phyloP scores from a whole-genome alignment of 2,329 filamentous ascomycete species.

The Cyanodermella asteris region DNA sequence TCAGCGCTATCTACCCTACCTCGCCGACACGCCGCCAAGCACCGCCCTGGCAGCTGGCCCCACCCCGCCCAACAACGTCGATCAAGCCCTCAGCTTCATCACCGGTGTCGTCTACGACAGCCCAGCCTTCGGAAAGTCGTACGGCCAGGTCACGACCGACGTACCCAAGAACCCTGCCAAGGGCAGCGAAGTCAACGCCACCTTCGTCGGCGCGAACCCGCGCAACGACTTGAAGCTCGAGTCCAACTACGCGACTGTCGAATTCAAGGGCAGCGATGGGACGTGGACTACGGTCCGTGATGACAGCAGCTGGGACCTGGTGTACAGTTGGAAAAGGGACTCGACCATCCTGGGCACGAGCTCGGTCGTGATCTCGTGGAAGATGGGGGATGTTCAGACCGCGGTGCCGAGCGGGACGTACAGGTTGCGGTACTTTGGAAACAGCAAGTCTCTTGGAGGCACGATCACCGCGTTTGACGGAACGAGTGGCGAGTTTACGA shows the following conservation, averaged over 20 bases:
- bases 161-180: conserved; percentile 31
- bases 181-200: conserved; percentile 41
- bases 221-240: conserved; percentile 69
- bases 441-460: conserved; percentile 46
- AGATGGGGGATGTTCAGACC: conserved; percentile 34
- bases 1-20: conserved; percentile 45
- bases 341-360: conserved; percentile 50
- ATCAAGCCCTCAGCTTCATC: conserved; percentile 60
- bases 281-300: conserved; percentile 45
- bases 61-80: conserved; percentile 55
- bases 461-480: conserved; percentile 48
- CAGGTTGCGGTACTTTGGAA: conserved; percentile 63
- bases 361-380: conserved; percentile 61
- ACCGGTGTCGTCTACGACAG: conserved; percentile 55
- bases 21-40: conserved; percentile 28
- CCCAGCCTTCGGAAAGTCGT: conserved; percentile 40
- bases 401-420: conserved; percentile 39
- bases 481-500: conserved; percentile 32
- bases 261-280: conserved; percentile 29
- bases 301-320: conserved; percentile 64
- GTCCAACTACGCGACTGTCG: conserved; percentile 55
- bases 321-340: conserved; percentile 59
- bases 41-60: conserved; percentile 30
- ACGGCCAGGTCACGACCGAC: conserved; percentile 43
- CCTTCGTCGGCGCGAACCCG: conserved; percentile 73